Base-by-base conservation (phyloP, 495 filamentous ascomycete genomes). In the Neurospora pannonica region DNA sequence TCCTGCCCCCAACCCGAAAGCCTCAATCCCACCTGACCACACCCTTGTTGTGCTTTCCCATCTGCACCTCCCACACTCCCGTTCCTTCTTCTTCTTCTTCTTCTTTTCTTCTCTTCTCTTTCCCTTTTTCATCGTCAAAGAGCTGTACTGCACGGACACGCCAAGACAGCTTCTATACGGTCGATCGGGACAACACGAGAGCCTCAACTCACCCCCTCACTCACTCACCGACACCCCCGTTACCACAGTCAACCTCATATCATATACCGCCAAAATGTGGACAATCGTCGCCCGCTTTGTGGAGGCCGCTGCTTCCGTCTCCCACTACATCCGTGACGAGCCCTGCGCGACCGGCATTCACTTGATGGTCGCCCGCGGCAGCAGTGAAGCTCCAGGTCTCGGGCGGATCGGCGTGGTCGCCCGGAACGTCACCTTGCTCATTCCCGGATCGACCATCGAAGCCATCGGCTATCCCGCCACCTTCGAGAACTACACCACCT, bases 391-490 rank as follows among this genome's bases (percentile, higher is more conserved):
- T 5, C 54, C 70, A 0, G 76, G 74, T 4, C 7, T 40, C 10
- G 77, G 77, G 0, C 42, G 72, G n/a, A 75, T 73, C 13, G 75
- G 71, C 67, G 62, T 73, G 6, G 70, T 78, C 31, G 75, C 77
- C n/a, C 21, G 48, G 9, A 74, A 73, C 38, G 74, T 75, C 19
- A 62, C 71, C 24, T 24, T 70, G 28, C 39, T 70, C 48, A 37
- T 78, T 7, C 75, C 77, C 71, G 71, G 71, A 43, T 71, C 73
- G 11, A 38, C 71, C n/a, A 60, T 75, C 24, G 73, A 24, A 0
- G 71, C 71, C 9, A 37, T 78, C 40, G 75, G 73, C 71, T 78
- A 78, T 43, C 77, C 77, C 43, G 77, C 77, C 34, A 74, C 69
- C 4, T 69, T 78, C 2, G 17, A 37, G 1, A 69, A 71, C 48